A percentile compares a stretch with the other conserved stretches of the same genome.
These are phyloP conservation scores for Alternaria rosae DNA, from an alignment of 2,329 filamentous ascomycete species.

Conservation along the genomic window DNA sequence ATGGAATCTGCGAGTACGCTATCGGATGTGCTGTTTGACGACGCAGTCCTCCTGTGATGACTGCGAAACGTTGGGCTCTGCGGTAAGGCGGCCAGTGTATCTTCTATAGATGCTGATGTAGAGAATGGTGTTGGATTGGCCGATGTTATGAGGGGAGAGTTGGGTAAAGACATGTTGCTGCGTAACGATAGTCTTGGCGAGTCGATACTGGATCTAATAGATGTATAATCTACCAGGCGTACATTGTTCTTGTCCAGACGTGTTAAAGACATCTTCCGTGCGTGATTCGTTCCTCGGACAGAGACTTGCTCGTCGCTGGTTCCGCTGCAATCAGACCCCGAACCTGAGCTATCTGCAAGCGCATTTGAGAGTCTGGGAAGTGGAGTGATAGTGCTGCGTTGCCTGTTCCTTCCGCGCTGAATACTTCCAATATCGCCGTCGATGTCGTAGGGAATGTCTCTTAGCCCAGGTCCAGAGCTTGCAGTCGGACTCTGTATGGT, in stretches of 20 bases:
- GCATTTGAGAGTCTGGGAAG: slow-evolving; percentile 23
- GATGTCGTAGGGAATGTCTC: slow-evolving; percentile 8
- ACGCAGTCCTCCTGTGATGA: slow-evolving; percentile 22
- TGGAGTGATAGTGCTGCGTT: slow-evolving; percentile 20
- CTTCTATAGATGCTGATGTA: background rate
- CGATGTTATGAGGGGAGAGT: slow-evolving; percentile 5
- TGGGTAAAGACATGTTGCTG: slow-evolving; percentile 17
- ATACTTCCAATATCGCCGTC: background rate
- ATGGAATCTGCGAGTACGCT: slow-evolving; percentile 38
- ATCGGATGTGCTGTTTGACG: slow-evolving; percentile 24
- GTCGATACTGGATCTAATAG: slow-evolving; percentile 22
- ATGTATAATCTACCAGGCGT: slow-evolving; percentile 33
- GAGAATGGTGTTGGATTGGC: slow-evolving; percentile 6
- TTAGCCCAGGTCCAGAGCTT: slow-evolving; percentile 6
- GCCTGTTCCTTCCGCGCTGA: slow-evolving; percentile 19
- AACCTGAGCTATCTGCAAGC: slow-evolving; percentile 14
- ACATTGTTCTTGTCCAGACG: slow-evolving; percentile 32
- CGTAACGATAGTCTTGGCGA: slow-evolving; percentile 28
- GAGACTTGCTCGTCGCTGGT: background rate
- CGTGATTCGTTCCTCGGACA: slow-evolving; percentile 20
- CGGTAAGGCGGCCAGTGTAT: background rate
- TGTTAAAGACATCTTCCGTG: slow-evolving; percentile 32
- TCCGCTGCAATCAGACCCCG: background rate
- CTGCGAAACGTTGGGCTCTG: slow-evolving; percentile 5
- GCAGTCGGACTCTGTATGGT: slow-evolving; percentile 21